Conservation (phyloP, 495 filamentous ascomycete species). For the Neurospora intermedia region DNA sequence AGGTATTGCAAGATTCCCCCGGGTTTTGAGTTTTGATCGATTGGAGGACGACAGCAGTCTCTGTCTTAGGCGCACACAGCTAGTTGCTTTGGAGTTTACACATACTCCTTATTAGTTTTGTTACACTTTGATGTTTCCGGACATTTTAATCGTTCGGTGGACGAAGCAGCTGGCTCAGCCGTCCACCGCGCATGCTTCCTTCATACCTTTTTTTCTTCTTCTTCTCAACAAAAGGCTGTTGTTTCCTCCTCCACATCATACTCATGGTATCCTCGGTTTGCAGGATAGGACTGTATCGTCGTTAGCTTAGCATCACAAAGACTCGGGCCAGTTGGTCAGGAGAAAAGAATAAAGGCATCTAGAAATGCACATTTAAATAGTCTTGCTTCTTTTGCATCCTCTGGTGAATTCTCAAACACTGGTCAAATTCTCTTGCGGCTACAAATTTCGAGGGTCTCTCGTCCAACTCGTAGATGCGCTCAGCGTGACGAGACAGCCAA, state of each 20-base stretch:
- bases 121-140: not conserved
- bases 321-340: not conserved
- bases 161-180: not conserved
- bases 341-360: not conserved
- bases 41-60: not conserved
- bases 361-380: not conserved
- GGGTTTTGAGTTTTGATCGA: not conserved
- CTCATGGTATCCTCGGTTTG: not conserved
- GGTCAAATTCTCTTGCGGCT: not conserved
- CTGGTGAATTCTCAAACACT: not conserved
- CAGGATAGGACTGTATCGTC: not conserved
- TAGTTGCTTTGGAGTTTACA: not conserved
- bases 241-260: not conserved
- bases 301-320: not conserved
- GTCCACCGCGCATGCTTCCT: not conserved
- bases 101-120: not conserved
- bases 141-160: constrained; percentile 1
- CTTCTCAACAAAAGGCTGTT: not conserved
- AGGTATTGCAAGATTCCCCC: not conserved
- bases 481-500: not conserved
- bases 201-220: not conserved
- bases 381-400: not conserved
- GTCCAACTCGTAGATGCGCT: not conserved
- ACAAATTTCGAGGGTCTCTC: not conserved
- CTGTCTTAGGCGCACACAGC: not conserved